Percentiles rank a stretch among this genome's conserved stretches.
Conservation (phyloP, 1,139 yeast genomes). For the Sugiyamaella novakii region DNA sequence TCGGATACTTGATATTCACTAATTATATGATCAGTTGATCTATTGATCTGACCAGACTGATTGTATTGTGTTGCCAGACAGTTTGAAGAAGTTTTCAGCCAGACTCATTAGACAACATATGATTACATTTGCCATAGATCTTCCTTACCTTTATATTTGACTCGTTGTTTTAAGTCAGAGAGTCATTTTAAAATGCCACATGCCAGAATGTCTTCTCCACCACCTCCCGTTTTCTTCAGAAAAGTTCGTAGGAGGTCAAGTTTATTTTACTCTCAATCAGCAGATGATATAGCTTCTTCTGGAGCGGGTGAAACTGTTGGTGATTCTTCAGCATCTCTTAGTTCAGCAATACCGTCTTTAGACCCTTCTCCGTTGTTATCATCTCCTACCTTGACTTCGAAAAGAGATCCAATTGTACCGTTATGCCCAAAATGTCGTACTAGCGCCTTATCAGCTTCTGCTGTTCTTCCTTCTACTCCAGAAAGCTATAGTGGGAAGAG, state of each 20-base stretch:
- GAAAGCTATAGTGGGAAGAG: background rate
- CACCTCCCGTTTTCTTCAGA: constrained; percentile 6
- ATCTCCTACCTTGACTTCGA: constrained; percentile 1
- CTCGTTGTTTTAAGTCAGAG: no score
- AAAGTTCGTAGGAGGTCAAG: constrained; percentile 28
- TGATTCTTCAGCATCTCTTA: background rate
- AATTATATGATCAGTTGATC: no score
- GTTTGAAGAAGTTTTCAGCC: no score
- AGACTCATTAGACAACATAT: no score
- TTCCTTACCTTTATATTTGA: no score
- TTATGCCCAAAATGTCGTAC: constrained; percentile 22
- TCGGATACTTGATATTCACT: no score
- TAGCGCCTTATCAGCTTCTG: constrained; percentile 13
- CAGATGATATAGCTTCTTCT: constrained; percentile 14
- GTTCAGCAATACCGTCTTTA: background rate
- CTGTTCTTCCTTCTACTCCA: constrained; percentile 7
- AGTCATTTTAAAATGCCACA: constrained; percentile 7
- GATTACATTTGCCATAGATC: no score
- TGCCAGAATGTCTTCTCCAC: constrained; percentile 18
- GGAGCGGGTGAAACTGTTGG: background rate
- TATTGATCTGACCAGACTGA: no score
- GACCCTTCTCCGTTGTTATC: constrained; percentile 2
- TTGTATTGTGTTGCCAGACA: no score
- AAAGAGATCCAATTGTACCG: constrained; percentile 7
- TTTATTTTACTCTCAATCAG: constrained; percentile 26